Conservation (phyloP, 2,329 filamentous ascomycete species). For the Penicillium sp. region DNA sequence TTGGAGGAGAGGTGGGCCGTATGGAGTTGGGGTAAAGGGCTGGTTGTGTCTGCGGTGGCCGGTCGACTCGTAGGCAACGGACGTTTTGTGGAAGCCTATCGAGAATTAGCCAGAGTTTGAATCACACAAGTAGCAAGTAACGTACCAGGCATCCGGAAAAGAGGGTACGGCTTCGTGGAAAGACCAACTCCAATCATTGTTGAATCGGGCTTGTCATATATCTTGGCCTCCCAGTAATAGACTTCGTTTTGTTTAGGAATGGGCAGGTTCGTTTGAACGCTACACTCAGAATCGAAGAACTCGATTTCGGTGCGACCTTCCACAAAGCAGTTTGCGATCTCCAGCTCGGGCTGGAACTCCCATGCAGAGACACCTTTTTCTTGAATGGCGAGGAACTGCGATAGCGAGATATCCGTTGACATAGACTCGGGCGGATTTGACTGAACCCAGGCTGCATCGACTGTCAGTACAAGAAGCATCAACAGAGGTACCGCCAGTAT, state of each 20-base stretch:
- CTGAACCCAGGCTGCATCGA: conserved; percentile 74
- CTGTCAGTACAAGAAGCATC: conserved; percentile 1
- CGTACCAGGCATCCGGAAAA: conserved; percentile 90
- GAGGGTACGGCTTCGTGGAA: conserved; percentile 92
- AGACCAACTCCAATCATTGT: conserved; percentile 88
- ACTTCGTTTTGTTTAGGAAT: conserved; percentile 99
- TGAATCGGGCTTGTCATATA: conserved; percentile 92
- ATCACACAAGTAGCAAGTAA: neutral
- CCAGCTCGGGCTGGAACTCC: conserved; percentile 98
- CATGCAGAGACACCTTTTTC: conserved; percentile 99
- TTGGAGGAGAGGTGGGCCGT: conserved; percentile 82
- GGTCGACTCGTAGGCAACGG: conserved; percentile 84
- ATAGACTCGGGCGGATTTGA: conserved; percentile 92
- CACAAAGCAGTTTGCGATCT: conserved; percentile 98
- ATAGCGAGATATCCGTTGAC: conserved; percentile 94
- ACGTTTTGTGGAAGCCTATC: conserved; percentile 84
- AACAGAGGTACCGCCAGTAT: neutral
- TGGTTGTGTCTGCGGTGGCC: conserved; percentile 89
- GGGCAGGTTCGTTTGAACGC: conserved; percentile 92
- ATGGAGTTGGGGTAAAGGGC: conserved; percentile 75
- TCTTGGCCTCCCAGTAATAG: conserved; percentile 99
- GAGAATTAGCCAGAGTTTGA: neutral
- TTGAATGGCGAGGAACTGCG: conserved; percentile 96
- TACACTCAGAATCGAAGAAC: conserved; percentile 97
- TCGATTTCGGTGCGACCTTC: conserved; percentile 95